Conservation (phyloP, 2,329 filamentous ascomycete genomes). For the Fusarium nodosum region DNA sequence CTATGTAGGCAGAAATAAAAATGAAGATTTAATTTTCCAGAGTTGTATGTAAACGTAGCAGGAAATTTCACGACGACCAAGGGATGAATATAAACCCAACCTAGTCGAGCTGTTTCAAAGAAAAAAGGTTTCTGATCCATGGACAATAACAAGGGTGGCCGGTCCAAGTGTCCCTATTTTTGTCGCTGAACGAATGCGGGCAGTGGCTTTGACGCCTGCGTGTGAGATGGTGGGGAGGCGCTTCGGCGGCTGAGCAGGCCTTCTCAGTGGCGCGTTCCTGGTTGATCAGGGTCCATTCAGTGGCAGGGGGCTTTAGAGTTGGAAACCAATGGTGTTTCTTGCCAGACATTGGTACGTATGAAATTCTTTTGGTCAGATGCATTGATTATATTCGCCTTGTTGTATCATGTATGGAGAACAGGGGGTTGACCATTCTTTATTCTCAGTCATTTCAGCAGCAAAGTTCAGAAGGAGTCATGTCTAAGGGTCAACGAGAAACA, state of each 20-base stretch:
- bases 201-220: constrained; percentile 39
- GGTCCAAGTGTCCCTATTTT: constrained; percentile 41
- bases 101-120: constrained; percentile 30
- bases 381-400: constrained; percentile 7
- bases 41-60: background rate
- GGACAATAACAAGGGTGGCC: constrained; percentile 28
- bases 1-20: background rate
- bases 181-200: constrained; percentile 38
- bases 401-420: background rate
- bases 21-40: background rate
- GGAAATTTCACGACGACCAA: constrained; percentile 3
- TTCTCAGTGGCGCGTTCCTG: constrained; percentile 39
- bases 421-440: background rate
- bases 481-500: constrained; percentile 18
- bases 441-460: constrained; percentile 6
- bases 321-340: constrained; percentile 41
- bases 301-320: constrained; percentile 33
- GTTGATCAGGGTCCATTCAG: constrained; percentile 32
- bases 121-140: constrained; percentile 27
- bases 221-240: constrained; percentile 30
- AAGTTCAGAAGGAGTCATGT: background rate
- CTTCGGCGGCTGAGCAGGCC: constrained; percentile 42
- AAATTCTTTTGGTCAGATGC: constrained; percentile 5
- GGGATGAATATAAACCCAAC: constrained; percentile 22
- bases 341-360: background rate